These are phyloP conservation scores for Asclepias syriaca DNA, from an alignment of 257 asterid genomes.

Conservation along the genomic window DNA sequence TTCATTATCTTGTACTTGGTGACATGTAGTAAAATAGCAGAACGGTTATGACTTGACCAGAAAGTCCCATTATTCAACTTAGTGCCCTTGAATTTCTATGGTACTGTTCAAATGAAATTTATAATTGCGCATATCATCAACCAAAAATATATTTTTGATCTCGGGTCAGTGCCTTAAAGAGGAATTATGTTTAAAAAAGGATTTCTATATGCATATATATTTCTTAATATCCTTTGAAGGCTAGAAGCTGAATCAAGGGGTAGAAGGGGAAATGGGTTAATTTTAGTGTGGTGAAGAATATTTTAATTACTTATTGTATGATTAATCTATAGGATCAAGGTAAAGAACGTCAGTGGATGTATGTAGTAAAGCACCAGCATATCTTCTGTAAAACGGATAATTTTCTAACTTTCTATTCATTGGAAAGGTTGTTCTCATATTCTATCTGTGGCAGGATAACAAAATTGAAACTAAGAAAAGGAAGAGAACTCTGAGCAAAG, in stretches of 20 bases:
- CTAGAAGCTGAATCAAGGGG: background rate
- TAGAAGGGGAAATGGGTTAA: background rate
- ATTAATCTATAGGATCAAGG: background rate
- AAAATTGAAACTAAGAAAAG: constrained; percentile 40
- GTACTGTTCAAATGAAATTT: background rate
- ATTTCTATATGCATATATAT: background rate
- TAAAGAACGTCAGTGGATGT: background rate
- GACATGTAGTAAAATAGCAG: background rate
- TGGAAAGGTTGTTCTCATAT: constrained; percentile 13
- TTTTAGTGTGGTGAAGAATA: background rate
- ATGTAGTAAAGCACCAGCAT: background rate
- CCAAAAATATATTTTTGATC: background rate
- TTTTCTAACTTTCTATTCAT: background rate
- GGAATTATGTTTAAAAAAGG: background rate
- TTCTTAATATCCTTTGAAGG: background rate
- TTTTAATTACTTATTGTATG: background rate
- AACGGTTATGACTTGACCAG: background rate
- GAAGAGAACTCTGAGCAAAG: constrained; percentile 57
- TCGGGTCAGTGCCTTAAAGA: background rate
- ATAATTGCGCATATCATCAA: background rate
- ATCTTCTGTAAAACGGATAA: background rate
- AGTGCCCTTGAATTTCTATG: background rate
- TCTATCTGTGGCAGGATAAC: constrained; percentile 46
- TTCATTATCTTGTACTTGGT: background rate
- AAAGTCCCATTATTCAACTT: background rate